Percentiles rank a stretch among this genome's conserved stretches.
These are phyloP conservation scores for Aspergillus avenaceus DNA, from an alignment of 495 filamentous ascomycete species.

Conservation along the genomic window DNA sequence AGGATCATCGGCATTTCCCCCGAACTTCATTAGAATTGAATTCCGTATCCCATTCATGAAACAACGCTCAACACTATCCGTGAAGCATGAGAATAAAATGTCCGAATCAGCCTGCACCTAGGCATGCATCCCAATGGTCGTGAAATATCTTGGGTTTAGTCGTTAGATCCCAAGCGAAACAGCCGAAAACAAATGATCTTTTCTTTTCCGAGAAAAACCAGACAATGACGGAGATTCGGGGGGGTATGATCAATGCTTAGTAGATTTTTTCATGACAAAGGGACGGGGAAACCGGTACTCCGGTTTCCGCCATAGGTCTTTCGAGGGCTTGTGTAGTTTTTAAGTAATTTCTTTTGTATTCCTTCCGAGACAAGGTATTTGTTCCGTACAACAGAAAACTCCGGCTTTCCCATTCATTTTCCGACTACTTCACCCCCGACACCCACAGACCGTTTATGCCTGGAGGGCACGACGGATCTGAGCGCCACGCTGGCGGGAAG, in stretches of 20 bases:
- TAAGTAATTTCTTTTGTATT: conserved; percentile 28
- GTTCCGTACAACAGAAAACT: conserved; percentile 35
- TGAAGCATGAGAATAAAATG: conserved; percentile 10
- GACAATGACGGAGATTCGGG: background rate
- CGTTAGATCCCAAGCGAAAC: background rate
- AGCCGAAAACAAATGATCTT: background rate
- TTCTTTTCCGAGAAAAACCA: background rate
- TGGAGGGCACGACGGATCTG: conserved; percentile 72
- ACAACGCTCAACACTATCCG: conserved; percentile 10
- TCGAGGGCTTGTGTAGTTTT: background rate
- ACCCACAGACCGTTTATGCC: conserved; percentile 51
- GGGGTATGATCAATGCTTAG: background rate
- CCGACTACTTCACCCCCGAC: conserved; percentile 27
- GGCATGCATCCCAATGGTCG: background rate
- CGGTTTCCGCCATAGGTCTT: background rate
- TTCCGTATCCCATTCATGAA: conserved; percentile 16
- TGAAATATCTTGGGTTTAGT: background rate
- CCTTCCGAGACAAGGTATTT: conserved; percentile 44
- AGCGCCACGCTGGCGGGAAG: conserved; percentile 82
- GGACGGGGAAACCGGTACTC: background rate
- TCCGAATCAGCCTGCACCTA: conserved; percentile 5
- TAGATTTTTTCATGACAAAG: conserved; percentile 1
- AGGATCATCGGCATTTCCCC: background rate
- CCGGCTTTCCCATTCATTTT: conserved; percentile 29
- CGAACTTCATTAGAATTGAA: conserved; percentile 3